Base-by-base conservation (phyloP, 805 yeast genomes). In the Candida easanensis region DNA sequence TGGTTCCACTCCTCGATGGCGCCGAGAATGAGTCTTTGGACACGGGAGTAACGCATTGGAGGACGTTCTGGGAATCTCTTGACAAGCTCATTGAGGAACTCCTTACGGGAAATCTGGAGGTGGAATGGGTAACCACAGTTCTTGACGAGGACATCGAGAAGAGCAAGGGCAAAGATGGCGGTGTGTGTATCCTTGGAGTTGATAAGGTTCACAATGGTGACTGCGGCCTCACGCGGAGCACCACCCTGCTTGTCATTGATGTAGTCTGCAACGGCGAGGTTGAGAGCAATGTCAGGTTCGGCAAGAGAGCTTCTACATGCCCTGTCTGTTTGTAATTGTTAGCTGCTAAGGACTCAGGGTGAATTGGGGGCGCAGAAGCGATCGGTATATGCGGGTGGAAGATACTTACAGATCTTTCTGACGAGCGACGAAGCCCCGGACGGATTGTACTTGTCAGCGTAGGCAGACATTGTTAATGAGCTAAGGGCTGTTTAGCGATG, bases 61-160 rank as follows among this genome's bases (percentile, higher is more conserved):
- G 99, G 98, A 58, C 88, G 79, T 60, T 90, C 97, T 2, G 98
- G 98, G 68, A 93, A 93, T 61, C 88, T 70, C 57, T 88, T 85
- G 19, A 93, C 99, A 58, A 93, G 74, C 60, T 88, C 96, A 62
- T 93, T 93, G 57, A 93, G 73, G 56, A 93, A 93, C 62, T 91
- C 98, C 65, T 93, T 90, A 47, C 98, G 77, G 4, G 96, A 86
- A 41, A 93, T 88, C 66, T 93, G 99, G 37, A 93, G 72, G 53
- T 93, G 99, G 67, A 93, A 80, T 7, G 99, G 97, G 63, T 91
- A 93, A 5, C 98, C 99, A 69, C 99, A 93, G 69, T 93, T 93
- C 68, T 93, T 93, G 41, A 93, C 99, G 54, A 93, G 70, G 41
- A 88, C 88, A 61, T 93, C 99, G 48, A 93, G 60, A 30, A 88